Evolutionary conservation across 257 asterid species (phyloP), one percentile per base, ranked within the genome.

Genomic region (Agastache rugosa): DNA sequence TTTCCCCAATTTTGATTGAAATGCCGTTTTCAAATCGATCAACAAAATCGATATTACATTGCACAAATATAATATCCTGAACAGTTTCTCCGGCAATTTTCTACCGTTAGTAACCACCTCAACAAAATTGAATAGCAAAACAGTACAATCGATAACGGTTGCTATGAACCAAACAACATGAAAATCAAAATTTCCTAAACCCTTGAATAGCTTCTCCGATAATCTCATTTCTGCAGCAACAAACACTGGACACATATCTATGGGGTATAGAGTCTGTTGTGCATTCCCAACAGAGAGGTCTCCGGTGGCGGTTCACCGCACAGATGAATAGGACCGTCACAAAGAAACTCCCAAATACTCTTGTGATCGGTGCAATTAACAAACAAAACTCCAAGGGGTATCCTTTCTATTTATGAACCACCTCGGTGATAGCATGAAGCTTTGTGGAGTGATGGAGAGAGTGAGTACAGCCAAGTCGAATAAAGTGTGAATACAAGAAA

Each of bases 11-110:
- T 87, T 85, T 2, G 88, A 85, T 23, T 74, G 85, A 17, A 90
- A 90, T 45, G 88, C 93, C 34, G 78, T 4, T 67, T 85, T 85
- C 22, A 92, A 82, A 45, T 88, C 93, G 17, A 85, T 87, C 78
- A 85, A 62, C 22, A 88, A 82, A 48, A 85, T 86, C 0, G 88
- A 79, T 10, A 92, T 59, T 37, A 85, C 84, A 60, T 80, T 89
- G 64, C 84, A 84, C 16, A 90, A 84, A 82, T 90, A 96, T 81
- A 90, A 69, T 27, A 87, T 87, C 86, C 85, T 90, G 74, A 92
- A 90, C 83, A 92, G 67, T 73, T 88, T 92, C 82, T 90, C 96
- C 1, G 92, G 92, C 1, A 93, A 85, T 69, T 90, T 73, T 54
- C 79, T 67, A 45, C 96, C 81, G n/a, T 83, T 87, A 22, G 96